A percentile compares a stretch with the other conserved stretches of the same genome.
Conservation (phyloP, 176 grass and related monocot genomes). For the Paspalum notatum region DNA sequence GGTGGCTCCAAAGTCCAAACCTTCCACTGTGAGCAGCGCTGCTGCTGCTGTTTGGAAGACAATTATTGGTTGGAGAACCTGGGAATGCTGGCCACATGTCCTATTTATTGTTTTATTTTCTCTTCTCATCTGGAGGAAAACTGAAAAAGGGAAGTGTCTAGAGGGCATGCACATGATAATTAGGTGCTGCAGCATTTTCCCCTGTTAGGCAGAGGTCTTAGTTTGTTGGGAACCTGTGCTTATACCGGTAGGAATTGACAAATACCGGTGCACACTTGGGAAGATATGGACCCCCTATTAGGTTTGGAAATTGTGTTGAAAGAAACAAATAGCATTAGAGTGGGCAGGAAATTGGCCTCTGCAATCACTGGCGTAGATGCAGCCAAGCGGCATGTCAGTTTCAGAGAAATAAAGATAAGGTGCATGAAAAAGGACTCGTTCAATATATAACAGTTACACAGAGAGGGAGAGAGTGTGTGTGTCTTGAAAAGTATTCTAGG, state of each 20-base stretch:
- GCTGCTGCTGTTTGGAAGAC: not conserved
- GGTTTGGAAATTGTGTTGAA: not conserved
- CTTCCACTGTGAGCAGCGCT: conserved; percentile 10
- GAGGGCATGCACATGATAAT: conserved; percentile 32
- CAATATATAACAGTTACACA: not conserved
- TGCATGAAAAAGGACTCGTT: not conserved
- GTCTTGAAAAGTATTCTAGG: conserved; percentile 28
- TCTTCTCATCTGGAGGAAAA: no score
- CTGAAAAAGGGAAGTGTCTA: no score
- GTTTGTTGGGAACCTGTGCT: conserved; percentile 40
- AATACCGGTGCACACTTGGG: conserved; percentile 17
- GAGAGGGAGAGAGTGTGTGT: not conserved
- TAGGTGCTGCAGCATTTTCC: conserved; percentile 50
- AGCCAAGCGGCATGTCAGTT: conserved; percentile 35
- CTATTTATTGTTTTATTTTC: no score
- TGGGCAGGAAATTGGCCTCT: not conserved
- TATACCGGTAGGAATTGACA: conserved; percentile 28
- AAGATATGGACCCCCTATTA: not conserved
- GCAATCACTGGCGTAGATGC: conserved; percentile 11
- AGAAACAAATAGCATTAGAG: not conserved
- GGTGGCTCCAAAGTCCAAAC: conserved; percentile 35
- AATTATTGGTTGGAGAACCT: conserved; percentile 52
- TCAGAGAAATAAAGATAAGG: not conserved
- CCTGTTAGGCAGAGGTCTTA: conserved; percentile 36
- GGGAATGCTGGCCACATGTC: conserved; percentile 22